These are phyloP conservation scores for Trichoderma hamatum DNA, from an alignment of 2,329 filamentous ascomycete genomes.

Conservation along the genomic window DNA sequence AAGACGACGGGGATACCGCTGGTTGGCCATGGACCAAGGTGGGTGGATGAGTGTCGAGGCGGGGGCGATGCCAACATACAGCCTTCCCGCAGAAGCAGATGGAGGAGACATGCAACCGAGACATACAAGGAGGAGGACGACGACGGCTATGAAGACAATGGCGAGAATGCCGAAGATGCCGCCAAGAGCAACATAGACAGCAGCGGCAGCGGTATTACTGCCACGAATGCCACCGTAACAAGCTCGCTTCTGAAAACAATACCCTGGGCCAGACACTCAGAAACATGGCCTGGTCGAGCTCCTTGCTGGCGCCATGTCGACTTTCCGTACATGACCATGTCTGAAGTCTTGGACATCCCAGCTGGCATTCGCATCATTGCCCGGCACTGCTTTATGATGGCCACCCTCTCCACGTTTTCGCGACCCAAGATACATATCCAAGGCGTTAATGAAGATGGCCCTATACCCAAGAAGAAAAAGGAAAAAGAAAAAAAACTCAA, in stretches of 20 bases:
- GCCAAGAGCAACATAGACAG: too few species aligned
- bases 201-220: neutral
- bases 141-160: neutral
- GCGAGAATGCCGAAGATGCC: neutral
- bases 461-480: constrained; percentile 6
- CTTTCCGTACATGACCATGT: constrained; percentile 54
- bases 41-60: constrained; percentile 52
- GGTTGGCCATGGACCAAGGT: constrained; percentile 51
- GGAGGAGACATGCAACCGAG: constrained; percentile 1
- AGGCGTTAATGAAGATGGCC: constrained; percentile 29
- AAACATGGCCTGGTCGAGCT: constrained; percentile 30
- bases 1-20: constrained; percentile 59
- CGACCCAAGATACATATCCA: constrained; percentile 44
- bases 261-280: constrained; percentile 8
- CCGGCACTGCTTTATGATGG: constrained; percentile 51
- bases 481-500: constrained; percentile 4
- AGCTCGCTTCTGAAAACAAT: neutral
- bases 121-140: neutral
- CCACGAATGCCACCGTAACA: neutral
- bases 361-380: constrained; percentile 52
- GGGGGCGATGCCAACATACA: constrained; percentile 43
- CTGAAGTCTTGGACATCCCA: constrained; percentile 47
- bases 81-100: constrained; percentile 46
- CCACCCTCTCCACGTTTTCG: constrained; percentile 50
- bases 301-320: constrained; percentile 60